phyloP scores from a whole-genome alignment of 2,329 filamentous ascomycete genomes.

The Cordyceps javanica region DNA sequence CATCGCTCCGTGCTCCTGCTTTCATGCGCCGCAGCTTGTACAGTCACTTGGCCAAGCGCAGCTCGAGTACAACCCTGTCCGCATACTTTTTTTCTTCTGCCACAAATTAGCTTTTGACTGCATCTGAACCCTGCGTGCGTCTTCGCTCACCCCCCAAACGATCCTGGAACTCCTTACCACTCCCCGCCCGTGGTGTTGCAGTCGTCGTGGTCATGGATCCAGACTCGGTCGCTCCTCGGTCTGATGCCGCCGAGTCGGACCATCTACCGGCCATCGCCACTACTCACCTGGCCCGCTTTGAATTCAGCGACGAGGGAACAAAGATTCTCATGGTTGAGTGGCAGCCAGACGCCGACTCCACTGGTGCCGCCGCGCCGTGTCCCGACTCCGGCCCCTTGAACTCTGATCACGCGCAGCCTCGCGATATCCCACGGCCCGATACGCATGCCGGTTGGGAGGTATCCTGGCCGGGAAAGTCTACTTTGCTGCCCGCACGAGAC shows the following conservation, averaged over 20 bases:
- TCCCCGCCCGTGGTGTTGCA: slow-evolving; percentile 11
- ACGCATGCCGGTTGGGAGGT: slow-evolving; percentile 58
- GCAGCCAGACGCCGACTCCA: slow-evolving; percentile 40
- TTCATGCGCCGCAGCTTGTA: neutral
- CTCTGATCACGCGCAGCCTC: neutral
- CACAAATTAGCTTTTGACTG: neutral
- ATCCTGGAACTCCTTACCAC: slow-evolving; percentile 1
- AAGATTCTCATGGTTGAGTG: slow-evolving; percentile 94
- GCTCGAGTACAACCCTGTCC: slow-evolving; percentile 4
- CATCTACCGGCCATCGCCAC: slow-evolving; percentile 16
- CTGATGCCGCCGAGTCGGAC: slow-evolving; percentile 14
- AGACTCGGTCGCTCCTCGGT: slow-evolving; percentile 29
- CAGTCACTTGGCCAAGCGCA: neutral
- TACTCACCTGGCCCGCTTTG: slow-evolving; percentile 61
- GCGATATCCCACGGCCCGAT: slow-evolving; percentile 14
- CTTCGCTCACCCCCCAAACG: neutral
- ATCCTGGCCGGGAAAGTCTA: slow-evolving; percentile 75
- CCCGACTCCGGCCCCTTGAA: neutral
- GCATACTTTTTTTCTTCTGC: neutral
- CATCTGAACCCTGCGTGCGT: slow-evolving; percentile 2
- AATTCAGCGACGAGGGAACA: slow-evolving; percentile 81
- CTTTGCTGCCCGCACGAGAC: slow-evolving; percentile 57
- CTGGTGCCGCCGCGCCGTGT: neutral
- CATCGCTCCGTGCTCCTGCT: neutral
- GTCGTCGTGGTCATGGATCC: slow-evolving; percentile 22